Base-by-base conservation (phyloP, 148 eudicot species). In the Rhododendron henanense region DNA sequence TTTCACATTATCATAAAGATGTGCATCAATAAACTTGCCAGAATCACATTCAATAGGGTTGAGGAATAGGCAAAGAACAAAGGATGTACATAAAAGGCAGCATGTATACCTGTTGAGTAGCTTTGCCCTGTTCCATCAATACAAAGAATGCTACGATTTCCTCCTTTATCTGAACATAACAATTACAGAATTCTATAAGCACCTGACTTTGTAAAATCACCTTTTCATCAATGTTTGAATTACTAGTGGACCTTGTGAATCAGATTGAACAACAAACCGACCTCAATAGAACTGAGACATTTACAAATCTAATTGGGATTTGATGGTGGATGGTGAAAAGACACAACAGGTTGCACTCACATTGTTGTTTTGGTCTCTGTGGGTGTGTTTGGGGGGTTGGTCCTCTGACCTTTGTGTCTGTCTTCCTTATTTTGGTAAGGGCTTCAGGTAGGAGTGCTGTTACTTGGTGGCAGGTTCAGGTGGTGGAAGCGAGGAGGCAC, bases 41-140 rank as follows among this genome's bases (percentile, higher is more conserved):
- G 69, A 61, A 35, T 78, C 69, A 2, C 10, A 61, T 7, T 61
- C 23, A 63, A 63, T 2, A 63, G 31, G 69, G 25, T 23, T 63
- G 28, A 63, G 28, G 69, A 55, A 63, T 23, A n/a, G 69, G 69
- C 25, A 63, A 63, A 63, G 11, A 23, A 63, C 69, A 63, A 23
- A 23, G 69, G 69, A 63, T 23, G 10, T 63, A 63, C 28, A 23
- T 63, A 23, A 63, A 63, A 63, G 67, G 69, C n/a, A 63, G 69
- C 69, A 74, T 15, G 25, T 7, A 85, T 88, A 97, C 99, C 98
- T 97, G 90, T 86, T 90, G 85, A 84, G 97, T 92, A 81, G 93
- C 92, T 89, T 94, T 94, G 47, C 98, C 98, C 89, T 91, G 95
- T 90, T 95, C 97, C 97, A 95, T 94, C 92, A 95, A 86, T 87